Base-by-base conservation (phyloP, 2,329 filamentous ascomycete genomes). In the Penicillium capsulatum region DNA sequence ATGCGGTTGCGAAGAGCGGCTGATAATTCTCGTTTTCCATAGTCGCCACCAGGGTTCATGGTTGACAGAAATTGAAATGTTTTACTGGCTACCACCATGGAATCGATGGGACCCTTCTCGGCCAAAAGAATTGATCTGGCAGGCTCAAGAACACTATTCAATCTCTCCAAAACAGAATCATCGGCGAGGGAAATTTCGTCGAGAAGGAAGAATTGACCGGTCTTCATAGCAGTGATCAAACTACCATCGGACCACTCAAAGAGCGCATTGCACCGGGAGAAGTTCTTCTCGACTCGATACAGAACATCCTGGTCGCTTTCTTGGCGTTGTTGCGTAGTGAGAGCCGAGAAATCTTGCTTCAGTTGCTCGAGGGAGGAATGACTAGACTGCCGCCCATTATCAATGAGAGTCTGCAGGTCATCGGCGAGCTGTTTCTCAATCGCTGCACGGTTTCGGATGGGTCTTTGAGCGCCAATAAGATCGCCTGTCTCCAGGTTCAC, bases 11-110 rank as follows among this genome's bases (percentile, higher is more conserved):
- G 79, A 44, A 99, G 71, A 10, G 92, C 94, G 3, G 92, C 92
- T 1, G 92, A 98, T 9, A 99, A 76, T 63, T 99, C 92, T 53
- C 91, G 88, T 69, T 99, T 99, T 50, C 92, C 92, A 62, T 97
- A 98, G 60, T 99, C 92, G 31, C 94, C 92, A 35, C 94, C 94
- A 7, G 92, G 92, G 53, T 99, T 99, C 92, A 99, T 99, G 0
- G 92, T 98, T 3, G 92, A 91, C 44, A 98, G 79, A 65, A 98
- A 96, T 57, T 98, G 90, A 65, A 97, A 99, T 0, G 84, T 86
- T 28, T 84, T 74, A 8, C 74, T 66, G 4, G 85, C 92, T 27
- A 78, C 77, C 17, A 98, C 77, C 48, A 86, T 81, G 0, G 89
- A 89, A 61, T 95, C 83, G 4, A 85, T 76, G 2, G 86, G 79